Percentiles rank a stretch among this genome's conserved stretches.
These are phyloP conservation scores for Davidsoniella neocaledoniae DNA, from an alignment of 2,329 filamentous ascomycete genomes.

Conservation along the genomic window DNA sequence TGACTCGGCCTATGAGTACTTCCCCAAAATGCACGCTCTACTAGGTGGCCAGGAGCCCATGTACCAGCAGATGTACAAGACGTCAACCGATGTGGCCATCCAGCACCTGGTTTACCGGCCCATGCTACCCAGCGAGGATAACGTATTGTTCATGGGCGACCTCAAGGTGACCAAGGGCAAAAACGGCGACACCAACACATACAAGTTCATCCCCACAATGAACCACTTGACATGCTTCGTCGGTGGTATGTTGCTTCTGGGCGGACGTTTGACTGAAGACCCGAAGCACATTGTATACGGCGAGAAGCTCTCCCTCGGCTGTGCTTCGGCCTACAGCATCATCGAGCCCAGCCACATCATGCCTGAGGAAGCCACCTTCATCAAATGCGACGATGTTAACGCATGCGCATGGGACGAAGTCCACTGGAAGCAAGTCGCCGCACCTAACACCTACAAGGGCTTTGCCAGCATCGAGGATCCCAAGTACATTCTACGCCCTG, in stretches of 20 bases:
- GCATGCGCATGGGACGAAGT: conserved; percentile 20
- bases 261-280: conserved; percentile 37
- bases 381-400: conserved; percentile 23
- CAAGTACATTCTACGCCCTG: conserved; percentile 52
- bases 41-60: conserved; percentile 37
- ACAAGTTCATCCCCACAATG: conserved; percentile 20
- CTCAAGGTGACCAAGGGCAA: conserved; percentile 19
- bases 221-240: conserved; percentile 49
- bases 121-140: conserved; percentile 37
- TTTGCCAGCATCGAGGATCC: conserved; percentile 37
- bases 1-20: conserved; percentile 47
- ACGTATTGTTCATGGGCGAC: conserved; percentile 47
- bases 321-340: conserved; percentile 43
- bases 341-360: conserved; percentile 41
- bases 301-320: conserved; percentile 42
- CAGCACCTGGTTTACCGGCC: conserved; percentile 51
- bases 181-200: conserved; percentile 18
- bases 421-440: conserved; percentile 18
- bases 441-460: conserved; percentile 30
- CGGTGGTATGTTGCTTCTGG: conserved; percentile 48
- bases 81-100: conserved; percentile 39
- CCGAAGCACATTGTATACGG: conserved; percentile 40
- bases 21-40: conserved; percentile 48
- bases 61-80: conserved; percentile 24
- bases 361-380: conserved; percentile 39